Base-by-base conservation (phyloP, 495 filamentous ascomycete genomes). In the Aspergillus egyptiacus region DNA sequence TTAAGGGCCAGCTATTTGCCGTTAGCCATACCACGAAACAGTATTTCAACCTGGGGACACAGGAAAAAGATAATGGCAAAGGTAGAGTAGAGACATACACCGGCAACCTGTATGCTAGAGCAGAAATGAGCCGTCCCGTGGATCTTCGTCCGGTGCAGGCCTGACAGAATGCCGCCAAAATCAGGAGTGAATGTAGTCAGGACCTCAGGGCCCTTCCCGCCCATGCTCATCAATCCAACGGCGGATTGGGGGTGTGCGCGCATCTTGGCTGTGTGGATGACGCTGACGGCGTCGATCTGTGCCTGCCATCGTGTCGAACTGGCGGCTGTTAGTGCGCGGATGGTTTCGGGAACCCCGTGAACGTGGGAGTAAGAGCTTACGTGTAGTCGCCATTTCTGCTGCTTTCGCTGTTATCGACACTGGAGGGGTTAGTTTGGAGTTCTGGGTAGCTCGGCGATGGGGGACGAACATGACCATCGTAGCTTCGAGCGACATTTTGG, bases 161-260 rank as follows among this genome's bases (percentile, higher is more conserved):
- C 93, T 38, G 93, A 87, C 54, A 96, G 74, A 52, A 99, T 89
- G 69, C 94, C 91, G 60, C 93, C 94, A 58, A 91, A 86, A 63
- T 97, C 91, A 36, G 87, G 86, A 39, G 93, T 97, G 65, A 97
- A 77, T 17, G 94, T 99, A 20, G 93, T 91, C 31, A 97, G 78
- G 48, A 97, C 90, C 71, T 99, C 94, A 33, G 93, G 93, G 10
- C 90, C 89, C 60, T 91, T 91, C 58, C 93, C 93, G 49, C 88
- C 93, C 91, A 97, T 96, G 67, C 87, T 96, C 90, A 99, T 95
- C 40, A 99, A 76, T 51, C 93, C 93, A 46, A 97, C 94, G 18
- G 89, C 91, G 10, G 90, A 96, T 71, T 99, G 93, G 18, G 93
- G 86, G 68, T 99, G 95, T 65, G 80, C 86, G 70, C 89, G 82